phyloP scores from a whole-genome alignment of 768 basidiomycete species.

The Fomitopsis pulvina region DNA sequence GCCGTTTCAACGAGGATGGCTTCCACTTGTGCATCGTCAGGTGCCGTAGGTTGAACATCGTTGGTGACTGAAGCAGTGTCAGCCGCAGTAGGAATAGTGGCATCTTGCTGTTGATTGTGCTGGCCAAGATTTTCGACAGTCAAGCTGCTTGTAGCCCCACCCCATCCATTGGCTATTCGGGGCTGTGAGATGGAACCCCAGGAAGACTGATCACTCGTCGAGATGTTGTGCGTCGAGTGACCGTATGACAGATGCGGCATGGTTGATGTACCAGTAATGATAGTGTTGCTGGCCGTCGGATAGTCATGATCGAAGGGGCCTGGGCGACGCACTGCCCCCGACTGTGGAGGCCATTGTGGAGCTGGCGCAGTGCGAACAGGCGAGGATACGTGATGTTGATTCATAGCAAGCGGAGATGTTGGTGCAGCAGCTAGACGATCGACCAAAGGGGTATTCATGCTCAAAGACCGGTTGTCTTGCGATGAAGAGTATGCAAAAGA shows the following conservation, averaged over 20 bases:
- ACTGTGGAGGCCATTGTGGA: slow-evolving; percentile 17
- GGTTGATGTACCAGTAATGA: slow-evolving; percentile 16
- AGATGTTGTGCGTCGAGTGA: slow-evolving; percentile 6
- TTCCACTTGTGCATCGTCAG: neutral
- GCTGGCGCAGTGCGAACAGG: slow-evolving; percentile 7
- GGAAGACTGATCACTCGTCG: slow-evolving; percentile 39
- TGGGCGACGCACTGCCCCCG: slow-evolving; percentile 22
- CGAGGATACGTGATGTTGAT: slow-evolving; percentile 10
- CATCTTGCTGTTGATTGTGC: slow-evolving; percentile 46
- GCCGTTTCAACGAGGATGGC: slow-evolving; percentile 10
- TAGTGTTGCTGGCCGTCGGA: slow-evolving; percentile 34
- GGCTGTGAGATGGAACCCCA: slow-evolving; percentile 48
- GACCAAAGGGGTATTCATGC: slow-evolving; percentile 12
- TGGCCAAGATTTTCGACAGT: slow-evolving; percentile 54
- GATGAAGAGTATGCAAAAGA: slow-evolving; percentile 5
- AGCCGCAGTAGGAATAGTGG: neutral
- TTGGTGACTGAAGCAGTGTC: neutral
- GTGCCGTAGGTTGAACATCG: neutral
- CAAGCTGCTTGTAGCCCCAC: slow-evolving; percentile 40
- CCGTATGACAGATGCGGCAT: slow-evolving; percentile 14
- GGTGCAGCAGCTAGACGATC: slow-evolving; percentile 15
- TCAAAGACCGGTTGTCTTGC: slow-evolving; percentile 16
- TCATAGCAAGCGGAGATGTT: slow-evolving; percentile 1
- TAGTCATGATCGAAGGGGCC: slow-evolving; percentile 39
- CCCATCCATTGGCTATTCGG: slow-evolving; percentile 42